A percentile compares a stretch with the other conserved stretches of the same genome.
phyloP scores from a whole-genome alignment of 306 rosid genomes.

The Styphnolobium japonicum region DNA sequence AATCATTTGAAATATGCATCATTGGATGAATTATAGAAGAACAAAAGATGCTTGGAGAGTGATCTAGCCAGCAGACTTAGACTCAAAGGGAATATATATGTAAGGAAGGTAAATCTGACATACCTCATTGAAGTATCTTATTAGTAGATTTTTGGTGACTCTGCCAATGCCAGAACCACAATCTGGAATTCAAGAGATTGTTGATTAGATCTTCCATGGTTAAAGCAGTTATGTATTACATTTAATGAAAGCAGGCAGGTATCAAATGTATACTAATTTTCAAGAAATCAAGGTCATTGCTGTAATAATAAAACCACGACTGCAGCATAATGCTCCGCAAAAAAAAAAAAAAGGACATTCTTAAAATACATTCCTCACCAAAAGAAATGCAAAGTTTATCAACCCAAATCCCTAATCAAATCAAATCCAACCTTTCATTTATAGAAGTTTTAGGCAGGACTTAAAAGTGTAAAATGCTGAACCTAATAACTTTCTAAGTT shows the following conservation, averaged over 20 bases:
- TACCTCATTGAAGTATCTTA: conserved; percentile 88
- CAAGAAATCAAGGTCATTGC: background rate
- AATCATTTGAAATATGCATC: background rate
- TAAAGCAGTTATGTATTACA: background rate
- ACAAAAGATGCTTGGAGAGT: background rate
- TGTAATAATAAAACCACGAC: background rate
- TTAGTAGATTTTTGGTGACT: conserved; percentile 80
- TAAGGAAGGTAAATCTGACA: conserved; percentile 26
- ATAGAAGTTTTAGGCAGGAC: background rate
- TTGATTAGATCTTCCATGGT: conserved; percentile 3
- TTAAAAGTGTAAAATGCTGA: background rate
- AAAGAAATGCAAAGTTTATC: background rate
- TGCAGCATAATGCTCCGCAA: background rate
- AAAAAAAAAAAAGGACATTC: background rate
- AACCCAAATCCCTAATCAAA: background rate
- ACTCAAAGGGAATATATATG: background rate
- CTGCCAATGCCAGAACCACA: conserved; percentile 99
- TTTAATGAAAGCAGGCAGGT: background rate
- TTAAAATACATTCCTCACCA: background rate
- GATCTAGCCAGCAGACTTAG: background rate
- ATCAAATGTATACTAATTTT: background rate
- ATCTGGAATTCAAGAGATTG: conserved; percentile 48
- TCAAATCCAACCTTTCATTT: background rate
- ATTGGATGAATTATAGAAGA: background rate
- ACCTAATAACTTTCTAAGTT: background rate